These are phyloP conservation scores for Huntiella moniliformis DNA, from an alignment of 2,329 filamentous ascomycete genomes.

Conservation along the genomic window DNA sequence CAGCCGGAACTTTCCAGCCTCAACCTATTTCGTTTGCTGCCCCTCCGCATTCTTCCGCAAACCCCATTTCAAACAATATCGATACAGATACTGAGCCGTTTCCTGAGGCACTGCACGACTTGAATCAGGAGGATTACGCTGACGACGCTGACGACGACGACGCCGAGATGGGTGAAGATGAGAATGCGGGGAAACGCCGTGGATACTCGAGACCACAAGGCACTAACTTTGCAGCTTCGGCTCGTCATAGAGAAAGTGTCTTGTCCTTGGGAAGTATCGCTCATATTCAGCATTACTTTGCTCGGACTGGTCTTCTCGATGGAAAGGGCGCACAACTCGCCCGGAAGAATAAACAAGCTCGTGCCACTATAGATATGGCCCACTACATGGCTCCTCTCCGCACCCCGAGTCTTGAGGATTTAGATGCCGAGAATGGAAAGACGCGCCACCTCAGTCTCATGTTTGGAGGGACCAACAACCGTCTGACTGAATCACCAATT, in stretches of 20 bases:
- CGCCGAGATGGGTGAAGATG: not conserved
- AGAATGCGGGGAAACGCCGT: conserved; percentile 27
- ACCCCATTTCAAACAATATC: conserved; percentile 4
- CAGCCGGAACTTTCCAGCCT: conserved; percentile 10
- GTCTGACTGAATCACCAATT: not conserved
- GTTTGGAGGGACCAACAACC: conserved; percentile 7
- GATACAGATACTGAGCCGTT: conserved; percentile 8
- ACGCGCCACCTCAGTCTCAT: conserved; percentile 11
- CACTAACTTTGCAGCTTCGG: conserved; percentile 78
- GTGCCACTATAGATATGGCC: conserved; percentile 38
- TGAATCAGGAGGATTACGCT: conserved; percentile 29
- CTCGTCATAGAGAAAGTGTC: conserved; percentile 78
- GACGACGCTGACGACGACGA: conserved; percentile 10
- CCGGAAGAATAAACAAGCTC: conserved; percentile 47
- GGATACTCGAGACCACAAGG: conserved; percentile 79
- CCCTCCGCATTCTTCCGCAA: too few relatives aligned
- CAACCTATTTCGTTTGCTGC: not conserved
- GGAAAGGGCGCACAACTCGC: conserved; percentile 78
- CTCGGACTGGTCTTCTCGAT: conserved; percentile 78
- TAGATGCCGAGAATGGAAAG: conserved; percentile 31
- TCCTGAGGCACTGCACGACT: conserved; percentile 21
- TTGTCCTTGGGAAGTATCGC: conserved; percentile 93
- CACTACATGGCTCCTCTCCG: conserved; percentile 22
- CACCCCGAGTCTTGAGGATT: conserved; percentile 18
- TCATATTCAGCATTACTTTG: conserved; percentile 96